Percentiles rank a stretch among this genome's conserved stretches.
Evolutionary conservation across 2,329 filamentous ascomycete genomes (phyloP).

Genomic region (Aspergillus intermedius): DNA sequence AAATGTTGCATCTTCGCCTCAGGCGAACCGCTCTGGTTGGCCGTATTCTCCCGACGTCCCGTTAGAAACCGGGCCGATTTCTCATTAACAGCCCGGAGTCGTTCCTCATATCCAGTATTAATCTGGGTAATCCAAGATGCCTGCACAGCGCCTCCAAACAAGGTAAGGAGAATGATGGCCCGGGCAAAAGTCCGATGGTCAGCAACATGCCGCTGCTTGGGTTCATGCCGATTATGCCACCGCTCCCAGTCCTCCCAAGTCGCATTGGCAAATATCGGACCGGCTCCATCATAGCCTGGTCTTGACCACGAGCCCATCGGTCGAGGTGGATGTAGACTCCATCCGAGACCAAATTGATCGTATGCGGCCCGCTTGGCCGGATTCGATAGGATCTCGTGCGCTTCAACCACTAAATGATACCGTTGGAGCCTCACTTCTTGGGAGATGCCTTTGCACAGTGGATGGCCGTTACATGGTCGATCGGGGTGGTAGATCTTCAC

Average conservation of each 20-base stretch:
- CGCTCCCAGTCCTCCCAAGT: slow-evolving; percentile 98
- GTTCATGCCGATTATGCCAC: slow-evolving; percentile 57
- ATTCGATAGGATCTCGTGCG: slow-evolving; percentile 81
- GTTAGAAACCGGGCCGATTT: slow-evolving; percentile 52
- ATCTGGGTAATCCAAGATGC: slow-evolving; percentile 60
- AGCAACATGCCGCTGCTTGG: slow-evolving; percentile 49
- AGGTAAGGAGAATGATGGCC: slow-evolving; percentile 62
- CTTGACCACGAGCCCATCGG: slow-evolving; percentile 15
- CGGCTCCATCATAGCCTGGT: slow-evolving; percentile 19
- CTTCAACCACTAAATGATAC: slow-evolving; percentile 80
- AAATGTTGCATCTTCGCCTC: slow-evolving; percentile 72
- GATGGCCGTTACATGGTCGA: slow-evolving; percentile 44
- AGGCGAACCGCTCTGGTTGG: slow-evolving; percentile 38
- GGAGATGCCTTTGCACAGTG: slow-evolving; percentile 44
- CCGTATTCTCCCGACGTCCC: slow-evolving; percentile 48
- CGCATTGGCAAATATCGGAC: slow-evolving; percentile 62
- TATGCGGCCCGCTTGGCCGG: slow-evolving; percentile 72
- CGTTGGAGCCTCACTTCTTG: slow-evolving; percentile 68
- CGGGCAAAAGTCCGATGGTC: slow-evolving; percentile 72
- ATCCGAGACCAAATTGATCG: slow-evolving; percentile 74
- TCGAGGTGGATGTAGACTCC: slow-evolving; percentile 50
- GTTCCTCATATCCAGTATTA: slow-evolving; percentile 57
- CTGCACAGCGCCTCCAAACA: slow-evolving; percentile 66
- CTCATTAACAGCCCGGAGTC: slow-evolving; percentile 60
- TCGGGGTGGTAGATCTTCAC: slow-evolving; percentile 97